These are phyloP conservation scores for Aciculoconidium aculeatum DNA, from an alignment of 805 yeast genomes.

Conservation along the genomic window DNA sequence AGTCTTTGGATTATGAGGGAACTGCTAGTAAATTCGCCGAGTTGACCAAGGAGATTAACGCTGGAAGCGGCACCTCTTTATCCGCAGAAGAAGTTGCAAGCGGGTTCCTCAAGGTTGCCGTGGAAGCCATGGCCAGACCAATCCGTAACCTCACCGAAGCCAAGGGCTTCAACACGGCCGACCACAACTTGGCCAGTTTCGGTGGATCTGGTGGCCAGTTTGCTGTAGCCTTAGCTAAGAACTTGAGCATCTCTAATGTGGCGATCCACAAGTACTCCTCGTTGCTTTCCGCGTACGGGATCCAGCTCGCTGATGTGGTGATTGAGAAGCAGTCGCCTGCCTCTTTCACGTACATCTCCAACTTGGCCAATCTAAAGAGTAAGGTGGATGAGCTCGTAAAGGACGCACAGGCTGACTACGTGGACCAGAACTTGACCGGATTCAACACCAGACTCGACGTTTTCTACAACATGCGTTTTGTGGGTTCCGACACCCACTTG, in stretches of 20 bases:
- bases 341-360: slow-evolving; percentile 19
- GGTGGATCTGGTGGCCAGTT: slow-evolving; percentile 97
- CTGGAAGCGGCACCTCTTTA: slow-evolving; percentile 31
- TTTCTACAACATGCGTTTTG: slow-evolving; percentile 71
- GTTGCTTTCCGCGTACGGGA: slow-evolving; percentile 82
- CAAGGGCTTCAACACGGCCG: slow-evolving; percentile 61
- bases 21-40: slow-evolving; percentile 46
- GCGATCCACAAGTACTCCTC: slow-evolving; percentile 79
- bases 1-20: slow-evolving; percentile 27
- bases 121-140: slow-evolving; percentile 88
- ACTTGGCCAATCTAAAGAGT: slow-evolving; percentile 32
- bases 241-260: slow-evolving; percentile 62
- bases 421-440: slow-evolving; percentile 45
- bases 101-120: slow-evolving; percentile 80
- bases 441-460: slow-evolving; percentile 50
- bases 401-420: slow-evolving; percentile 34
- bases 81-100: slow-evolving; percentile 66
- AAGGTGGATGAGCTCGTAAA: slow-evolving; percentile 42
- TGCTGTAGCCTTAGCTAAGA: slow-evolving; percentile 69
- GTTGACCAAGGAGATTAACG: slow-evolving; percentile 53
- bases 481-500: slow-evolving; percentile 84
- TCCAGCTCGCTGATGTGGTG: slow-evolving; percentile 58
- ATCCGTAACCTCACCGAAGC: slow-evolving; percentile 81
- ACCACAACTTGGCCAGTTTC: slow-evolving; percentile 73
- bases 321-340: slow-evolving; percentile 35